Conservation (phyloP, 352 stramenopile genomes). For the Phytophthora sp. region DNA sequence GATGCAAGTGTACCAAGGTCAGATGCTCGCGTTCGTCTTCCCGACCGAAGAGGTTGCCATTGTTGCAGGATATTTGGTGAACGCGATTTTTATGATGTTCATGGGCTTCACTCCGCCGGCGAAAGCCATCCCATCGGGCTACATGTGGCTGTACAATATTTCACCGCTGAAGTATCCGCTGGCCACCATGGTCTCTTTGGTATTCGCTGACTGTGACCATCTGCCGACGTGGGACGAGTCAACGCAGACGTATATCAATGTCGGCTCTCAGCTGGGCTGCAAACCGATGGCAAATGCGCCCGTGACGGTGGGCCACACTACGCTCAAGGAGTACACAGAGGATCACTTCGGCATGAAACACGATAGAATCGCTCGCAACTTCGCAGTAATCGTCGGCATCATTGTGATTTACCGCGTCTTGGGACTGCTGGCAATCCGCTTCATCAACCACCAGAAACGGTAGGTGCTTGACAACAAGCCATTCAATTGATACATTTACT, state of each 20-base stretch:
- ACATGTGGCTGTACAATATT: constrained; percentile 32
- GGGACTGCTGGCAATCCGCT: constrained; percentile 29
- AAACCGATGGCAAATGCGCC: constrained; percentile 30
- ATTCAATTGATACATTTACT: no score
- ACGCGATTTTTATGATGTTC: constrained; percentile 65
- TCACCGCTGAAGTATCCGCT: constrained; percentile 29
- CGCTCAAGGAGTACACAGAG: constrained; percentile 32
- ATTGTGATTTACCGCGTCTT: constrained; percentile 40
- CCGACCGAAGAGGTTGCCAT: constrained; percentile 51
- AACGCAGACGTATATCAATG: constrained; percentile 14
- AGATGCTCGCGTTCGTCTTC: constrained; percentile 72
- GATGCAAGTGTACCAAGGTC: constrained; percentile 71
- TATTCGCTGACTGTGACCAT: constrained; percentile 41
- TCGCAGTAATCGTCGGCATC: constrained; percentile 31
- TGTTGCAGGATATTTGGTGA: constrained; percentile 46
- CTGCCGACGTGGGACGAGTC: constrained; percentile 28
- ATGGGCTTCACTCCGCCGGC: constrained; percentile 54
- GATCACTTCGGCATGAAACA: constrained; percentile 30
- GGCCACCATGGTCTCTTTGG: constrained; percentile 30
- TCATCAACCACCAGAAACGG: constrained; percentile 42
- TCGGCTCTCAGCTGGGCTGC: constrained; percentile 33
- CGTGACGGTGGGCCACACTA: constrained; percentile 25
- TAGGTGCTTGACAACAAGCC: no score
- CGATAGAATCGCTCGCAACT: constrained; percentile 37
- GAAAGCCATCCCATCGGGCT: constrained; percentile 16